Percentiles rank a stretch among this genome's conserved stretches.
Conservation (phyloP, 1,284 basidiomycete species). For the Puccinia hordei region DNA sequence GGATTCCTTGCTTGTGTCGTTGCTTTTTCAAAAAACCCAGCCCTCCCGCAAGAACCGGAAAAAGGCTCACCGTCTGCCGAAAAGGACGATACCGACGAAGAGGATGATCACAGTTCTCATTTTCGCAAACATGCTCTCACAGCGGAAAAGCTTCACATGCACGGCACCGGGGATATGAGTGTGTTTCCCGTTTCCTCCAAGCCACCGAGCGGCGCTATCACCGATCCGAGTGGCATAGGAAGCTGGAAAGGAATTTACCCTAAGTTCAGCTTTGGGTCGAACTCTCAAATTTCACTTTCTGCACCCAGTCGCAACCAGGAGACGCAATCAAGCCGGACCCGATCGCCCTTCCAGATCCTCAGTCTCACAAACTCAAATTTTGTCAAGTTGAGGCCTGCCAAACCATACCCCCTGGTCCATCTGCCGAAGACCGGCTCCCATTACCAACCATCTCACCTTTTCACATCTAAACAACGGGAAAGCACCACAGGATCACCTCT, state of each 20-base stretch:
- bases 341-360: conserved; percentile 30
- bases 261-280: conserved; percentile 3
- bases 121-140: conserved; percentile 23
- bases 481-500: not conserved
- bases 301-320: conserved; percentile 21
- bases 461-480: not conserved
- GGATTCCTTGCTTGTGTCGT: conserved; percentile 45
- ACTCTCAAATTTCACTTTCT: conserved; percentile 15
- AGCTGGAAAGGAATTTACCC: conserved; percentile 17
- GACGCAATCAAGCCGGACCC: conserved; percentile 14
- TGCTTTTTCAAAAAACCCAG: conserved; percentile 44
- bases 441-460: conserved; percentile 15
- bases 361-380: conserved; percentile 32
- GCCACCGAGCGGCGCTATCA: conserved; percentile 10
- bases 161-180: conserved; percentile 16
- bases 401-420: conserved; percentile 1
- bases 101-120: conserved; percentile 11
- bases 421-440: not conserved
- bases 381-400: conserved; percentile 5
- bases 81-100: conserved; percentile 30
- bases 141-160: conserved; percentile 41
- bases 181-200: not conserved
- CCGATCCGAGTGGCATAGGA: not conserved
- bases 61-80: conserved; percentile 26
- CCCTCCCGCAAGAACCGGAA: conserved; percentile 37